These are phyloP conservation scores for Picochlorum sp. DNA, from an alignment of 139 green algal species.

Conservation along the genomic window DNA sequence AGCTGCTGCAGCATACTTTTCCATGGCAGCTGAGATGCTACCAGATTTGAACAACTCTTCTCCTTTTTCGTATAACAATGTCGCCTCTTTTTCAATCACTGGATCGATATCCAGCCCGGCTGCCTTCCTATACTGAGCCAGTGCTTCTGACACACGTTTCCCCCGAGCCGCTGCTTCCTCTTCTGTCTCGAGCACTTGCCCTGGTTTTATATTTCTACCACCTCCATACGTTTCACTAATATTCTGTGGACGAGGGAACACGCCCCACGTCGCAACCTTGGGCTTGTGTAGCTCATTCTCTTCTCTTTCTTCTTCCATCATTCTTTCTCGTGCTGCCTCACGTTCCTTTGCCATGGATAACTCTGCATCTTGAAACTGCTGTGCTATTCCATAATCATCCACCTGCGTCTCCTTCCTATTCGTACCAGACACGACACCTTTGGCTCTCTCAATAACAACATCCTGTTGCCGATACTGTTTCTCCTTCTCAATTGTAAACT, in stretches of 20 bases:
- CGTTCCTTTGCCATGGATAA: conserved; percentile 7
- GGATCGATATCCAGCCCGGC: conserved; percentile 49
- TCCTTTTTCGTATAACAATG: conserved; percentile 32
- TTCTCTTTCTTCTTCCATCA: conserved; percentile 5
- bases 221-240: conserved; percentile 72
- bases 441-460: conserved; percentile 13
- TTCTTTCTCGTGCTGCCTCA: conserved; percentile 3
- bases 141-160: conserved; percentile 7
- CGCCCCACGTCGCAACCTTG: conserved; percentile 62
- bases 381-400: conserved; percentile 8
- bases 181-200: conserved; percentile 47
- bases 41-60: conserved; percentile 35
- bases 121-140: conserved; percentile 21
- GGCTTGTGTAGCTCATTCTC: conserved; percentile 36
- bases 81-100: conserved; percentile 27
- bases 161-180: conserved; percentile 32
- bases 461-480: conserved; percentile 12
- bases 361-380: conserved; percentile 15
- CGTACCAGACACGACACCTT: conserved; percentile 8
- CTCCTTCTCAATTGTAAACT: conserved; percentile 55
- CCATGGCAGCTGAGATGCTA: conserved; percentile 22
- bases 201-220: conserved; percentile 64
- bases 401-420: background rate
- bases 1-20: conserved; percentile 24
- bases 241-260: conserved; percentile 75